Evolutionary conservation across 176 grass and related monocot species (phyloP), one percentile per base, ranked within the genome.

Genomic region (Oryza australiensis): DNA sequence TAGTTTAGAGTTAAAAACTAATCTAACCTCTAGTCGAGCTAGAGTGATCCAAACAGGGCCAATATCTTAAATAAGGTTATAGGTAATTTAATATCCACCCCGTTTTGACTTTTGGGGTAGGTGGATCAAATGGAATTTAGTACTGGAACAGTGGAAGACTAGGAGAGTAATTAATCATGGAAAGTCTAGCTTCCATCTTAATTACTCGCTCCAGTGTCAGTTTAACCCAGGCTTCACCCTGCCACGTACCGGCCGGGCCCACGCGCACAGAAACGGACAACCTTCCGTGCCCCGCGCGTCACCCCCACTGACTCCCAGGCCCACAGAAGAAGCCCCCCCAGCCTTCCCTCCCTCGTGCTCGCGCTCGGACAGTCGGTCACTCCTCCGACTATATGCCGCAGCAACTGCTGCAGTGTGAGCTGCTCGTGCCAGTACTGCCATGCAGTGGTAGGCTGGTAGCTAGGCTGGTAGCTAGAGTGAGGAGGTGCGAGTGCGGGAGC

Each of bases 221-320:
- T 62, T 86, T 82, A 86, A 77, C 51, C 80, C 1, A 11, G 12
- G 60, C 24, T 45, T 48, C 64, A 26, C 4, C 29, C 20, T 59
- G 55, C 49, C 37, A 18, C 26, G 73, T 78, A 72, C 63, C 62
- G n/a, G 12, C 0, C 9, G 46, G 45, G 20, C 62, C 74, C 45
- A 66, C 41, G 1, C 9, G 62, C 62, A 63, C 80, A 75, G 69
- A 90, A 90, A 90, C 74, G 30, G 80, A 83, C 88, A 90, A 69
- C 68, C 83, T 68, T 86, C 66, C 77, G 73, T 81, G 78, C 72
- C 35, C 78, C 15, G 77, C 64, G 53, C 53, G 70, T 16, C n/a
- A 42, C 13, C 16, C 72, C 48, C 73, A 34, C 49, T 63, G 60
- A 42, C 72, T 37, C 42, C 15, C 22, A 72, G 78, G 26, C 87